phyloP scores from a whole-genome alignment of 2,329 filamentous ascomycete species.

The Fusarium scirpi region DNA sequence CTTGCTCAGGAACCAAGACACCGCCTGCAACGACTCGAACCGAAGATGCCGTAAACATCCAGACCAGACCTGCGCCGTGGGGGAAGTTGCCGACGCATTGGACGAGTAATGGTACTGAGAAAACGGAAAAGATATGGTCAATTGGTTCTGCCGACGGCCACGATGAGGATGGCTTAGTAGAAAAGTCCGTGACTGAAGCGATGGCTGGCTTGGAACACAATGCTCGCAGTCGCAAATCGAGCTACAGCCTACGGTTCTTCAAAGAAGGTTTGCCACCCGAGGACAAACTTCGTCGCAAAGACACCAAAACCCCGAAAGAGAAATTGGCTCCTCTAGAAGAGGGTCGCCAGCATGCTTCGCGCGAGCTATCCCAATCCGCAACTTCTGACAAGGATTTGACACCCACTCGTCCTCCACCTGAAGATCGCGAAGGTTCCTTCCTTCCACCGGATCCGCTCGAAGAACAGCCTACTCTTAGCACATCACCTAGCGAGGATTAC shows the following conservation, averaged over 20 bases:
- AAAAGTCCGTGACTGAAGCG: slow-evolving; percentile 73
- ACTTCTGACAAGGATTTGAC: slow-evolving; percentile 15
- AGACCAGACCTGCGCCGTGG: slow-evolving; percentile 35
- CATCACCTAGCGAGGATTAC: slow-evolving; percentile 44
- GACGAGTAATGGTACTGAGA: slow-evolving; percentile 61
- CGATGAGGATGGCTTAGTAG: slow-evolving; percentile 68
- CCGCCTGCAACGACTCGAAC: slow-evolving; percentile 20
- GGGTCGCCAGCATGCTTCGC: slow-evolving; percentile 12
- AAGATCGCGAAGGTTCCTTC: slow-evolving; percentile 26
- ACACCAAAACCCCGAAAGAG: slow-evolving; percentile 57
- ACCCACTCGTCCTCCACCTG: slow-evolving; percentile 21
- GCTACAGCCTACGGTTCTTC: slow-evolving; percentile 75
- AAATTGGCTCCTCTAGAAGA: slow-evolving; percentile 56
- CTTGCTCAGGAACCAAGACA: slow-evolving; percentile 31
- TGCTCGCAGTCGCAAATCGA: slow-evolving; percentile 74
- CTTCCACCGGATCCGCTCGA: slow-evolving; percentile 23
- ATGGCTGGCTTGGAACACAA: slow-evolving; percentile 72
- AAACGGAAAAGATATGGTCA: slow-evolving; percentile 74
- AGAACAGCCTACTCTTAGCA: slow-evolving; percentile 33
- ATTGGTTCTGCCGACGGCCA: slow-evolving; percentile 66
- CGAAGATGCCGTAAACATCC: slow-evolving; percentile 30
- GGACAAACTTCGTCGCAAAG: slow-evolving; percentile 67
- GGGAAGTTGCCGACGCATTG: slow-evolving; percentile 60
- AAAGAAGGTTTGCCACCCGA: slow-evolving; percentile 72
- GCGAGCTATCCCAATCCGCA: neutral